Base-by-base conservation (phyloP, 768 basidiomycete genomes). In the Botryobasidium botryosum region DNA sequence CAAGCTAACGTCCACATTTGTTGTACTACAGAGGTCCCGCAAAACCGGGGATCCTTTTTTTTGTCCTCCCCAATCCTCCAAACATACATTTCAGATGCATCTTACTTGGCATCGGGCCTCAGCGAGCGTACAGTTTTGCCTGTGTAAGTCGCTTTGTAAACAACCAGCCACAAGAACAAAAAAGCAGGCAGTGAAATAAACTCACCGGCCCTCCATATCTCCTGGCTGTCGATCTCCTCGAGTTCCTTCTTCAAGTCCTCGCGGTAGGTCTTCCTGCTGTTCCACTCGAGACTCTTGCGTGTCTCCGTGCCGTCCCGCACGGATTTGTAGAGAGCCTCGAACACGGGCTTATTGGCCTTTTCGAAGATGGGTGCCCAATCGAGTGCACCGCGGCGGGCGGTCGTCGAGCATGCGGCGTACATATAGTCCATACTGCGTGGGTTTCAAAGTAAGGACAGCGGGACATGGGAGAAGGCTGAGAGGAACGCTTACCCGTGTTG, bases 331-430 rank as follows among this genome's bases (percentile, higher is more conserved):
- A 97, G 79, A 57, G 79, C 66, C 66, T 96, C 87, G 60, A 97
- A 99, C 58, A 97, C 68, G 49, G 94, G 94, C 32, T 79, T 54
- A 68, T 96, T 97, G 51, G 91, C 78, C 65, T 83, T 79, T 65
- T 92, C 88, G 60, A 91, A 90, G 63, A 94, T 67, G 50, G 90
- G 91, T 10, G 92, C 91, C 94, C 94, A 97, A 72, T 97, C 94
- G 52, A 94, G 83, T 35, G 92, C 94, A 57, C 94, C 94, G 51
- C 94, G 92, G 55, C 92, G 88, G 42, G 94, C 94, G 40, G 94
- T 97, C 54, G 92, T 97, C 26, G 94, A 97, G 70, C 94, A 99
- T 37, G 94, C 92, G 59, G 82, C 81, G 75, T 79, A 96, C 91
- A 97, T 96, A 75, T 94, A 92, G 67, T 96, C 91, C 91, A 91